Base-by-base conservation (phyloP, 2,329 filamentous ascomycete genomes). In the Penicillium sp. region DNA sequence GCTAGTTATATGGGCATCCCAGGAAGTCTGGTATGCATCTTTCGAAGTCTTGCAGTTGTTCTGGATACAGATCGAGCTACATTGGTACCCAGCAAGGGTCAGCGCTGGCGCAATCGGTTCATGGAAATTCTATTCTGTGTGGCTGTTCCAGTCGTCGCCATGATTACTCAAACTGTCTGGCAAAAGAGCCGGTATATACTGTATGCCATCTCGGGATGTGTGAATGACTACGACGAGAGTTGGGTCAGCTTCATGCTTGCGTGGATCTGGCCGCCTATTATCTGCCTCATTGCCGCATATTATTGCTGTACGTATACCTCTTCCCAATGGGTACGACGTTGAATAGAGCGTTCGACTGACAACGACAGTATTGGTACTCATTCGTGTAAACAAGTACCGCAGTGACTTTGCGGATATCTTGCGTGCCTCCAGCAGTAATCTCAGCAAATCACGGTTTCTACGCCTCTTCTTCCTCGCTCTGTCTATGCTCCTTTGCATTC, bases 371-470 rank as follows among this genome's bases (percentile, higher is more conserved):
- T 68, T 88, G 26, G 79, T 88, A 4, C 66, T 87, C 29, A 72
- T 78, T 56, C 84, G 86, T n/a, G 77, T 89, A 32, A 76, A 78
- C 64, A 79, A 76, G 52, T 86, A 89, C 67, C 80, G 84, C 47
- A 74, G 72, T 34, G 78, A 84, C 48, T 85, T 89, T 61, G 75
- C 78, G 26, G 69, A 75, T 16, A 79, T 88, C 36, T 73, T 88
- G 9, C 71, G 74, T 11, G 76, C 78, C 39, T 77, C 73, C 19
- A 73, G 70, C 35, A 78, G 77, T 51, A 79, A 79, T 46, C 78
- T 81, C 35, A 85, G 73, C 50, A 81, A 81, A 47, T 81, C 82
- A 1, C 79, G 84, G 54, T 88, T 88, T 74, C 60, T 85, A 49
- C 81, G 86, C 36, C 79, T 76, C 19, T 73, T 77, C 48, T 62